Evolutionary conservation across 2,329 filamentous ascomycete genomes (phyloP), one percentile per base, ranked within the genome.

Genomic region (Dothideomycetidae sp.): DNA sequence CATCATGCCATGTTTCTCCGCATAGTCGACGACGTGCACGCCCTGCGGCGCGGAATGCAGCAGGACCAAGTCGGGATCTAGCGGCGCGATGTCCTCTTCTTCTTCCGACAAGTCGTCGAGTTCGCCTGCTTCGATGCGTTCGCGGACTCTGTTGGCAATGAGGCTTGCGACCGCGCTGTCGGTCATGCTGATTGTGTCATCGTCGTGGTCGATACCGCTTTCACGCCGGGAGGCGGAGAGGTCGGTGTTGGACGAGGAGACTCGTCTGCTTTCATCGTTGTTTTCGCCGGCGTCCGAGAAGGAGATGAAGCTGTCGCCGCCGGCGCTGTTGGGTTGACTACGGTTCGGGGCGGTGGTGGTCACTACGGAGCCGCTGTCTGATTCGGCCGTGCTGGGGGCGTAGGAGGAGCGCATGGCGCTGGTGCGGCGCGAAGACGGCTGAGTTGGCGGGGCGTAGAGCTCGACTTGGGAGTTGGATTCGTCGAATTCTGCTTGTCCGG

Each of bases 401-500:
- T 36, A 40, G 5, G 33, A 29, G 3, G 33, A 36, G 7, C 21
- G 7, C n/a, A n/a, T n/a, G 21, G 21, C 12, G 29, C 29, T 31
- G 7, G 29, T 15, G 11, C 29, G 29, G 29, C 29, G 21, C 21
- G 21, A 26, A n/a, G n/a, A n/a, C n/a, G n/a, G n/a, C n/a, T n/a
- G n/a, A n/a, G n/a, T n/a, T n/a, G 14, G 35, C 38, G 19, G 33
- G 34, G 15, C 39, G 36, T 18, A 41, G 33, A 36, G 39, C 33
- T 11, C 39, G 39, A 33, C 31, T 33, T 7, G 15, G 18, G n/a
- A n/a, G n/a, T 10, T 17, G n/a, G 14, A 13, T 33, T 17, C 12
- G 11, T 51, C 54, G 39, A 62, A 60, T 16, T 56, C 55, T 37
- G 62, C 62, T 42, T 66, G 62, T 9, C 51, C 51, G 14, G 62